phyloP scores from a whole-genome alignment of 768 basidiomycete genomes.

The Harrya chromipes region DNA sequence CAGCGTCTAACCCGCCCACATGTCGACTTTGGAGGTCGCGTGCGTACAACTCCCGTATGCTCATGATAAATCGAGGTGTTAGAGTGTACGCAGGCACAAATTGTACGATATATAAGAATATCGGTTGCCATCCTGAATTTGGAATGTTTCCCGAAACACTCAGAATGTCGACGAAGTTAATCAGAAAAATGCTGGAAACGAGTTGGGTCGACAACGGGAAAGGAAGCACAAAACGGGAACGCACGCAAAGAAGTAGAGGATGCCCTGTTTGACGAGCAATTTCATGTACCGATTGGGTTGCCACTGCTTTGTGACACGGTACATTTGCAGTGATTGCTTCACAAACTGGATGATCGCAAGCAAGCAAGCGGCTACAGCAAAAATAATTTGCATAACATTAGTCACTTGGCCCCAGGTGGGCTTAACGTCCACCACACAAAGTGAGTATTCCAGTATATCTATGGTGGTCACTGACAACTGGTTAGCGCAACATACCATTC shows the following conservation, averaged over 20 bases:
- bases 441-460: no score
- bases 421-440: no score
- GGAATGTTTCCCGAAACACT: no score
- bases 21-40: neutral
- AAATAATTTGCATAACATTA: no score
- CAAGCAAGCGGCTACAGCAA: neutral
- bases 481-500: no score
- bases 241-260: neutral
- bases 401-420: no score
- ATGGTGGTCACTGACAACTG: no score
- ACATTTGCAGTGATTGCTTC: neutral
- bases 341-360: neutral
- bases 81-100: neutral
- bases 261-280: neutral
- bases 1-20: neutral
- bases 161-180: no score
- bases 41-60: neutral
- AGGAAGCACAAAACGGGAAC: neutral
- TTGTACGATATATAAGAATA: neutral
- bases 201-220: no score
- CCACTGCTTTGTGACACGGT: neutral
- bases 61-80: neutral
- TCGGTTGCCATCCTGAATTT: no score
- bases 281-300: neutral
- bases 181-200: neutral